phyloP scores from a whole-genome alignment of 768 basidiomycete species.

The Fistulinella prunicolor region DNA sequence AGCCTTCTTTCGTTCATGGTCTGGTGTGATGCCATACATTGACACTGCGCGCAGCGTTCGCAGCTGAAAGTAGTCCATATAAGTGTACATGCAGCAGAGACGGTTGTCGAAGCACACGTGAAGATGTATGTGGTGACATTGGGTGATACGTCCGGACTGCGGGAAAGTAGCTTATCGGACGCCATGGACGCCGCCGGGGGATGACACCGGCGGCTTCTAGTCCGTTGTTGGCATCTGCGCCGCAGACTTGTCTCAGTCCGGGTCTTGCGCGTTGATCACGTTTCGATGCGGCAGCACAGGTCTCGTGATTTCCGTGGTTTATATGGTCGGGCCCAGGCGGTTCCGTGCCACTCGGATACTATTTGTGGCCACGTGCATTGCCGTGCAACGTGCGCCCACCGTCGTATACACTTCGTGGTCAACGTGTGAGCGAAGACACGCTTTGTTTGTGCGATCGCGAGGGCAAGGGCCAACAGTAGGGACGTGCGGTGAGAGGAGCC shows the following conservation, averaged over 20 bases:
- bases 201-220: not conserved
- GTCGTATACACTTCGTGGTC: too few species aligned
- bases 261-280: conserved; percentile 7
- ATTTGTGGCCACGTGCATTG: conserved; percentile 10
- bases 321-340: not conserved
- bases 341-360: not conserved
- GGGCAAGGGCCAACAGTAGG: not conserved
- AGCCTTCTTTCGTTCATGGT: conserved; percentile 7
- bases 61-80: conserved; percentile 28
- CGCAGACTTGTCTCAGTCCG: not conserved
- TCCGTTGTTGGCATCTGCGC: not conserved
- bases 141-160: not conserved
- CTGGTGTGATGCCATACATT: not conserved
- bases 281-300: too few species aligned
- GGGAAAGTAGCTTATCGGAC: not conserved
- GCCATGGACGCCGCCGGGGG: conserved; percentile 2
- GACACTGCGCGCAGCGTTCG: conserved; percentile 20
- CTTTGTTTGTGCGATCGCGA: not conserved
- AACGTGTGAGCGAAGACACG: not conserved
- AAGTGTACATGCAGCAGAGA: conserved; percentile 26
- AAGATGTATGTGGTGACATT: conserved; percentile 34
- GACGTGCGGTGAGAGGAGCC: not conserved
- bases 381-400: too few species aligned
- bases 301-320: not conserved
- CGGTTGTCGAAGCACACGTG: conserved; percentile 36